Evolutionary conservation across 208 protist species (phyloP).

Genomic region (Phytomonas francai): DNA sequence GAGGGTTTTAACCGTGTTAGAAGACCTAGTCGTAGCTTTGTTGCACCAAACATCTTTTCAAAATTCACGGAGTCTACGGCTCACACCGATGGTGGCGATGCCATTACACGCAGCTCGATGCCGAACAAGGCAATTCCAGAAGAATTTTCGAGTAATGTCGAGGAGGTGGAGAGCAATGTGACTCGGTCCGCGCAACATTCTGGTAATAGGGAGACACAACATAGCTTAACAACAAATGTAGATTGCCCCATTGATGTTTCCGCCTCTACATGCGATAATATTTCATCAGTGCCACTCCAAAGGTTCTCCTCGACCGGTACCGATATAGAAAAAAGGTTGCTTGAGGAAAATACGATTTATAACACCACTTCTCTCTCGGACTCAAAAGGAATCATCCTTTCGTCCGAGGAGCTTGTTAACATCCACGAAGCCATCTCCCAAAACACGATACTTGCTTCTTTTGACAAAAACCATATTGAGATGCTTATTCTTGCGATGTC

Average conservation of each 20-base stretch:
- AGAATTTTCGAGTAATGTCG: background rate
- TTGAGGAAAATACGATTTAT: background rate
- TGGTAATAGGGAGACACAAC: background rate
- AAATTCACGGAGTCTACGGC: background rate
- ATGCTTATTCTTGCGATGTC: slow-evolving; percentile 45
- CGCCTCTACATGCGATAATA: background rate
- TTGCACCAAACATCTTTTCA: background rate
- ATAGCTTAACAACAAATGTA: background rate
- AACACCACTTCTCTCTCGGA: background rate
- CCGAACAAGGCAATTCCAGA: background rate
- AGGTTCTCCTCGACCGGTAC: background rate
- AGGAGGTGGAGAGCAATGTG: background rate
- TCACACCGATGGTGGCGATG: background rate
- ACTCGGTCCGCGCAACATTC: background rate
- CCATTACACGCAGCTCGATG: background rate
- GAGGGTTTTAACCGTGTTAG: background rate
- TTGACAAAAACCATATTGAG: slow-evolving; percentile 60
- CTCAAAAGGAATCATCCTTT: background rate
- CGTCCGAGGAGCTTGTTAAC: background rate
- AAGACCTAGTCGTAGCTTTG: background rate
- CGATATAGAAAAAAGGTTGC: background rate
- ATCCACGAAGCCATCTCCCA: background rate
- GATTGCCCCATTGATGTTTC: background rate
- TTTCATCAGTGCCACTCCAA: background rate
- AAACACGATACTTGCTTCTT: slow-evolving; percentile 17